These are phyloP conservation scores for Solanum pinnatisectum DNA, from an alignment of 257 asterid species.

Conservation along the genomic window DNA sequence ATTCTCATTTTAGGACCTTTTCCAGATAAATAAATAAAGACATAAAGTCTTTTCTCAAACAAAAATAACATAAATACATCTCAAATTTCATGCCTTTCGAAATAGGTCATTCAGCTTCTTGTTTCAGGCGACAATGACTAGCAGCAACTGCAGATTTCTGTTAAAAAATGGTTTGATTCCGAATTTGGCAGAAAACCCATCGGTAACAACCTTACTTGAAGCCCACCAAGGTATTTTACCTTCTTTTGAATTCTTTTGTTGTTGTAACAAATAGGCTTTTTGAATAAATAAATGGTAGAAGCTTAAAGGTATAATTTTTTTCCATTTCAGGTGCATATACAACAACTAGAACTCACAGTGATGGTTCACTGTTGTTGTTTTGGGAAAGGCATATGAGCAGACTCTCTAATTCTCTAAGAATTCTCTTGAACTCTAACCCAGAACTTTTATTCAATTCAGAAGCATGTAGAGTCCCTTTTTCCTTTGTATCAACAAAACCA, in stretches of 20 bases:
- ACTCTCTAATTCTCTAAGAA: conserved; percentile 55
- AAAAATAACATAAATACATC: too few relatives aligned
- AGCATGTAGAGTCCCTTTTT: conserved; percentile 3
- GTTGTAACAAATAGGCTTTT: background rate
- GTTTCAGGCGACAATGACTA: conserved; percentile 9
- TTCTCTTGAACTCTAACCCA: conserved; percentile 39
- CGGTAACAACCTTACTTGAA: conserved; percentile 68
- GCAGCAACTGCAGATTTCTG: conserved; percentile 29
- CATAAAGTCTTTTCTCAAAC: background rate
- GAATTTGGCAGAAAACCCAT: conserved; percentile 36
- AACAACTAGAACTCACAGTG: conserved; percentile 79
- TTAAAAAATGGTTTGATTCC: conserved; percentile 56
- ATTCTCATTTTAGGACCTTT: too few relatives aligned
- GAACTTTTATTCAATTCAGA: conserved; percentile 28
- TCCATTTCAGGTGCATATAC: conserved; percentile 80
- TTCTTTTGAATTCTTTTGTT: background rate
- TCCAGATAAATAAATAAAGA: too few relatives aligned
- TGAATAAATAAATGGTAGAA: background rate
- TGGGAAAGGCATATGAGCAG: conserved; percentile 77
- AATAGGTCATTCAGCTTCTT: background rate
- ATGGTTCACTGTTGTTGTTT: conserved; percentile 54
- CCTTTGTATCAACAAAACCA: conserved; percentile 13
- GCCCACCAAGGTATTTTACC: conserved; percentile 45
- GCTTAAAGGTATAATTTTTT: background rate
- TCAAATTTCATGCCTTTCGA: background rate